Conservation (phyloP, 1,284 basidiomycete genomes). For the Fomitopsis betulina region DNA sequence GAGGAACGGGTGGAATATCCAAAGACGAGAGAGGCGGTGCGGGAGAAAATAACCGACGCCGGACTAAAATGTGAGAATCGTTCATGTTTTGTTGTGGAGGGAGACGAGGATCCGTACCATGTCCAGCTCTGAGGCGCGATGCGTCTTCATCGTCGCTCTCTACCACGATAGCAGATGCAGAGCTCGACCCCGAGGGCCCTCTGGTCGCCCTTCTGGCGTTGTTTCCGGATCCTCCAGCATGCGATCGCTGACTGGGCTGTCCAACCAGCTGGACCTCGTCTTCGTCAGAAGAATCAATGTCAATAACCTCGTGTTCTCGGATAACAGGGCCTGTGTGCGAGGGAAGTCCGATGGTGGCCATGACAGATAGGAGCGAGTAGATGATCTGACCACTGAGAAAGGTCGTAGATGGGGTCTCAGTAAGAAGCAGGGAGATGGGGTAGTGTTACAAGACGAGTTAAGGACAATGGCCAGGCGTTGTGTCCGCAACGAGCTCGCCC, state of each 20-base stretch:
- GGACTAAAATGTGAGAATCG: constrained; percentile 6
- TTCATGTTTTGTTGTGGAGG: neutral
- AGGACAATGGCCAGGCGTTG: neutral
- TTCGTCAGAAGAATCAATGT: constrained; percentile 29
- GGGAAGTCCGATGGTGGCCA: constrained; percentile 1
- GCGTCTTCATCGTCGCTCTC: constrained; percentile 42
- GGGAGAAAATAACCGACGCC: constrained; percentile 35
- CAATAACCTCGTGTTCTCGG: constrained; percentile 22
- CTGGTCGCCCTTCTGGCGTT: neutral
- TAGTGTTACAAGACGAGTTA: neutral
- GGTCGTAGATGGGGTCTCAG: neutral
- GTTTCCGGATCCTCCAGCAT: neutral
- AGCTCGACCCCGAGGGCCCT: neutral
- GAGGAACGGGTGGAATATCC: constrained; percentile 29
- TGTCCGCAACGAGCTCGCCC: neutral
- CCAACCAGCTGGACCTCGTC: constrained; percentile 23
- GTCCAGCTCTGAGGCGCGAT: constrained; percentile 11
- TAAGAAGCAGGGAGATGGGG: neutral
- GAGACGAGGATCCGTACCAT: constrained; percentile 17
- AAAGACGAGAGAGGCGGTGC: constrained; percentile 31
- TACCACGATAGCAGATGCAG: constrained; percentile 25
- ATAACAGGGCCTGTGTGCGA: neutral
- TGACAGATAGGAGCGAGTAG: neutral
- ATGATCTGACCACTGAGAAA: neutral
- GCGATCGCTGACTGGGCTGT: constrained; percentile 7